A percentile compares a stretch with the other conserved stretches of the same genome.
phyloP scores from a whole-genome alignment of 1,284 basidiomycete species.

The Trametes versicolor region DNA sequence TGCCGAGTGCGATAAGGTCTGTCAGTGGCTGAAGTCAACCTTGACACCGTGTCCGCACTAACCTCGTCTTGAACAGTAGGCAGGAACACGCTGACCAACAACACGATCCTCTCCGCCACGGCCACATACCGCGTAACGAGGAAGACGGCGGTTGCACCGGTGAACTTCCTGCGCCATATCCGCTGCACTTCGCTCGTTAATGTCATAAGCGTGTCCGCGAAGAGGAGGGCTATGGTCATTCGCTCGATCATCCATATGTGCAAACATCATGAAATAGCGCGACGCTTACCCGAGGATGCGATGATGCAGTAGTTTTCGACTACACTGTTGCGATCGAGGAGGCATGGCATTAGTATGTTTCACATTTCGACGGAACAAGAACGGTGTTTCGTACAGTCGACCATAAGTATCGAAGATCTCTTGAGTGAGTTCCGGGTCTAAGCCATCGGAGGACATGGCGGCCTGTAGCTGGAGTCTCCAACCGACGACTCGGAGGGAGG shows the following conservation, averaged over 20 bases:
- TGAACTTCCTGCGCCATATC: conserved; percentile 34
- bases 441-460: conserved; percentile 20
- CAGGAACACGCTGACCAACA: conserved; percentile 31
- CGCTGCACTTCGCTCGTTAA: conserved; percentile 34
- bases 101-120: conserved; percentile 29
- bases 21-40: background rate
- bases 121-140: conserved; percentile 32
- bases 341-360: background rate
- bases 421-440: conserved; percentile 16
- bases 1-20: too few relatives aligned
- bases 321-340: conserved; percentile 11
- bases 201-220: conserved; percentile 31
- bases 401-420: conserved; percentile 23
- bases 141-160: conserved; percentile 35
- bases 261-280: background rate
- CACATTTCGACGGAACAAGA: background rate
- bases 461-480: background rate
- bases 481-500: background rate
- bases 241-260: background rate
- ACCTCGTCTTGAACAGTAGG: conserved; percentile 26
- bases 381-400: conserved; percentile 19
- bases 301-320: conserved; percentile 34
- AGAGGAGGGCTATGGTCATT: conserved; percentile 24
- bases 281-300: conserved; percentile 27
- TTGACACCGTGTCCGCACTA: background rate